A percentile compares a stretch with the other conserved stretches of the same genome.
Evolutionary conservation across 208 protist genomes (phyloP).

Genomic region (Wallacemonas sp.): DNA sequence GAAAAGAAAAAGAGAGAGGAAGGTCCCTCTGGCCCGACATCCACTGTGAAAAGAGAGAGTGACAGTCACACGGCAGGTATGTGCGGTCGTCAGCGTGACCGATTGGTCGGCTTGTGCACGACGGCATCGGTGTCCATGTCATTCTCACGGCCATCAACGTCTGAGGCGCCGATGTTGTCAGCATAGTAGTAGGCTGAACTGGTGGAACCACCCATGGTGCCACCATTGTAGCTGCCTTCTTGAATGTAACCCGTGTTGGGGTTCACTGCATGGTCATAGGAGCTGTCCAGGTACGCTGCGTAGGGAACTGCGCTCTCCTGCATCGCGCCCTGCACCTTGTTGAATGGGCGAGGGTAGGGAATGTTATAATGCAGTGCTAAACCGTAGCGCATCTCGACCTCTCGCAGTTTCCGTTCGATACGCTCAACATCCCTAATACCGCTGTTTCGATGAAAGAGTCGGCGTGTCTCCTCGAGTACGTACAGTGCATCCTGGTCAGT

Average conservation of each 20-base stretch:
- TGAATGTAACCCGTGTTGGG: conserved; percentile 58
- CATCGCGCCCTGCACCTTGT: conserved; percentile 81
- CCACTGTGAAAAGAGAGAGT: neutral
- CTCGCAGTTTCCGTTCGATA: conserved; percentile 80
- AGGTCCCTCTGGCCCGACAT: no score
- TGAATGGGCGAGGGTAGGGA: conserved; percentile 79
- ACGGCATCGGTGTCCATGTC: conserved; percentile 36
- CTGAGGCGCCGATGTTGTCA: conserved; percentile 38
- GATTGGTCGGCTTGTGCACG: neutral
- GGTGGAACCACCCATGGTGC: conserved; percentile 53
- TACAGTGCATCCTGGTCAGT: conserved; percentile 85
- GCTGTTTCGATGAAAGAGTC: conserved; percentile 74
- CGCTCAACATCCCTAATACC: conserved; percentile 51
- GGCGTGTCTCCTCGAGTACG: conserved; percentile 77
- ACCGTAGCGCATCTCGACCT: conserved; percentile 90
- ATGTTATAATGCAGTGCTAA: conserved; percentile 85
- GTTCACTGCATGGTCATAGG: conserved; percentile 78
- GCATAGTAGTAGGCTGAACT: conserved; percentile 51
- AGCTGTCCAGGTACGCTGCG: conserved; percentile 82
- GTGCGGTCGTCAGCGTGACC: no score
- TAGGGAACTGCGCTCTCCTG: conserved; percentile 82
- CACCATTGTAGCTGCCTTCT: conserved; percentile 75
- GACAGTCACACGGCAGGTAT: no score
- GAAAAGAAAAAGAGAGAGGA: no score
- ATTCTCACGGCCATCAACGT: conserved; percentile 41